Percentiles rank a stretch among this genome's conserved stretches.
phyloP scores from a whole-genome alignment of 805 yeast species.

The Starmerella asiatica region DNA sequence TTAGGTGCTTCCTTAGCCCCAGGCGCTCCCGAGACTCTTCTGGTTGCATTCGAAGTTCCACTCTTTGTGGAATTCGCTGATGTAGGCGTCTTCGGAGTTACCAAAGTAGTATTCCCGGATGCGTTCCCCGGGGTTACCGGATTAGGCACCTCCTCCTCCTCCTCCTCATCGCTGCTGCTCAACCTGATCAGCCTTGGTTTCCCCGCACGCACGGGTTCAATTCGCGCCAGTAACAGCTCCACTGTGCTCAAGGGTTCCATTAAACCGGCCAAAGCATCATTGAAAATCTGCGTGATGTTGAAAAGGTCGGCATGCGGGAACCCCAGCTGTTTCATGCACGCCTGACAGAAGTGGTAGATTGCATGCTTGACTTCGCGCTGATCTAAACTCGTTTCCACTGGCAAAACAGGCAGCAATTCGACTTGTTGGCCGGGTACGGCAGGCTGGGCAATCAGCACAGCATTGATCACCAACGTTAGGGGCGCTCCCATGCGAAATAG shows the following conservation, averaged over 20 bases:
- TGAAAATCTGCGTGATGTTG: slow-evolving; percentile 78
- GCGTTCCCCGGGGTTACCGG: not conserved
- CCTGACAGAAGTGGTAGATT: slow-evolving; percentile 77
- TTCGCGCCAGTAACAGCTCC: slow-evolving; percentile 43
- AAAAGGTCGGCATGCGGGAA: slow-evolving; percentile 63
- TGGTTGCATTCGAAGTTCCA: not conserved
- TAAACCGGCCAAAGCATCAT: slow-evolving; percentile 66
- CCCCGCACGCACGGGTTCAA: slow-evolving; percentile 15
- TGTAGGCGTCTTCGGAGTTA: no score
- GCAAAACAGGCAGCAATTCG: slow-evolving; percentile 30
- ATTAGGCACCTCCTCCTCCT: slow-evolving; percentile 5
- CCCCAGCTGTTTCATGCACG: slow-evolving; percentile 63
- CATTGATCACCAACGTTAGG: slow-evolving; percentile 69
- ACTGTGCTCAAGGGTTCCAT: slow-evolving; percentile 64
- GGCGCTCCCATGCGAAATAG: slow-evolving; percentile 88
- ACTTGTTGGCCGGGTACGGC: not conserved
- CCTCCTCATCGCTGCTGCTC: not conserved
- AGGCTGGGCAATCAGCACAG: slow-evolving; percentile 27
- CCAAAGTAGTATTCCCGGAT: not conserved
- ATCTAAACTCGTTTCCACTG: slow-evolving; percentile 64
- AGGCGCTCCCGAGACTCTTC: not conserved
- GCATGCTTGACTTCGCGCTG: slow-evolving; percentile 72
- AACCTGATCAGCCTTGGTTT: not conserved
- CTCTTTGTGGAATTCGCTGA: not conserved
- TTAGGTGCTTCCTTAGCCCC: no score